Base-by-base conservation (phyloP, 169 alveolate genomes). In the Amoebophrya sp. region DNA sequence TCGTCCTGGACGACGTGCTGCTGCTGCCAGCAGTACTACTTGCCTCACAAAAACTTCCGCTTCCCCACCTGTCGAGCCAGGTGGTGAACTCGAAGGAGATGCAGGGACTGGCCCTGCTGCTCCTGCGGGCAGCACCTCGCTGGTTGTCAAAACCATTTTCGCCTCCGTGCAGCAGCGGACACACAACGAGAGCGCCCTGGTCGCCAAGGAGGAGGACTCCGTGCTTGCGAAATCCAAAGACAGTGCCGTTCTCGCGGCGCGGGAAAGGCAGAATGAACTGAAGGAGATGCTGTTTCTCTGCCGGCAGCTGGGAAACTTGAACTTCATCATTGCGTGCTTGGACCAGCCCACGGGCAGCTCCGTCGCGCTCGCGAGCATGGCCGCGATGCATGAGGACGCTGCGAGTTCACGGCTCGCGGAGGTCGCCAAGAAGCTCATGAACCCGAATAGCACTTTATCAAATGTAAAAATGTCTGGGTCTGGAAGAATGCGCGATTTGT, bases 111-210 rank as follows among this genome's bases (percentile, higher is more conserved):
- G n/a, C n/a, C n/a, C n/a, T n/a, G n/a, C n/a, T n/a, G n/a, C n/a
- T n/a, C n/a, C n/a, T n/a, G n/a, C n/a, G n/a, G 83, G 83, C 29
- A 66, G 38, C 83, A 66, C 7, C 18, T 66, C 83, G 35, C 1
- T 66, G 1, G 83, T 66, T 2, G 83, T 66, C 32, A 66, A 66
- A 25, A 66, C 83, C 35, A 66, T 66, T 25, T 66, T 66, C 83
- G 0, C 83, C 1, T 66, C 83, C 83, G 32, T 66, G 1, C 83
- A 66, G 83, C 83, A 66, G 83, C 83, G 83, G 83, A 66, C 83
- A 25, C 35, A 66, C 35, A 66, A 66, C 32, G 83, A 66, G 32
- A 25, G 38, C 18, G 83, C 83, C 10, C 83, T 66, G 10, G 83
- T 66, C 0, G 32, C 12, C 32, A 18, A n/a, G 29, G 83, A 66